A percentile compares a stretch with the other conserved stretches of the same genome.
Evolutionary conservation across 208 protist genomes (phyloP).

Genomic region (Acanthamoeba lenticulata): DNA sequence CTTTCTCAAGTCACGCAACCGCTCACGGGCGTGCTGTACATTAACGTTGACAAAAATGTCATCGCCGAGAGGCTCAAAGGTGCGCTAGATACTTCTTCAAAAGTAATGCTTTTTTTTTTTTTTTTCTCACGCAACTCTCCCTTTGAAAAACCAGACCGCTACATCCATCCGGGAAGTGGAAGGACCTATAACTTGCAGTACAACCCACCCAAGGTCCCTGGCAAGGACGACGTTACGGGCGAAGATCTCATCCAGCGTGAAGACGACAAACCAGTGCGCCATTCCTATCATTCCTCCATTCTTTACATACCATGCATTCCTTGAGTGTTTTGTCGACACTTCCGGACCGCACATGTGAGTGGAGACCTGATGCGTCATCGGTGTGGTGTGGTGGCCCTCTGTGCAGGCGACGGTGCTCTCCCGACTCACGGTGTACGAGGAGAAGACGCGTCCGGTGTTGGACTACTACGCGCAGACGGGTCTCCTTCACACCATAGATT

Average conservation of each 20-base stretch:
- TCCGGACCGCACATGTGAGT: background rate
- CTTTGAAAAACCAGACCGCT: constrained; percentile 45
- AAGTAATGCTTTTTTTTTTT: constrained; percentile 73
- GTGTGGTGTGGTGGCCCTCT: background rate
- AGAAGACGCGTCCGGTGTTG: constrained; percentile 89
- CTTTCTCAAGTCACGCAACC: constrained; percentile 82
- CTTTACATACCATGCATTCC: background rate
- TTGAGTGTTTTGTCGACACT: background rate
- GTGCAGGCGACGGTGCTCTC: constrained; percentile 87
- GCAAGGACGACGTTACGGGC: constrained; percentile 94
- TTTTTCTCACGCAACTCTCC: background rate
- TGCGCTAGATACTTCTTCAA: constrained; percentile 50
- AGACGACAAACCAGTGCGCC: constrained; percentile 90
- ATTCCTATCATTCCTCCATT: background rate
- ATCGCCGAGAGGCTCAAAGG: constrained; percentile 92
- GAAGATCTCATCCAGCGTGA: constrained; percentile 93
- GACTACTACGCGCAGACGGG: constrained; percentile 89
- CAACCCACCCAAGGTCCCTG: constrained; percentile 90
- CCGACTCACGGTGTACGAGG: constrained; percentile 92
- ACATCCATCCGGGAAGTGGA: constrained; percentile 92
- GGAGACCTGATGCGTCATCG: background rate
- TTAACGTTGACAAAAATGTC: constrained; percentile 93
- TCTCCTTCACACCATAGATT: constrained; percentile 85
- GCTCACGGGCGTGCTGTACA: constrained; percentile 91
- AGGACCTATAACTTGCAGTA: constrained; percentile 94